Base-by-base conservation (phyloP, 495 filamentous ascomycete species). In the Chaetomium tenue region DNA sequence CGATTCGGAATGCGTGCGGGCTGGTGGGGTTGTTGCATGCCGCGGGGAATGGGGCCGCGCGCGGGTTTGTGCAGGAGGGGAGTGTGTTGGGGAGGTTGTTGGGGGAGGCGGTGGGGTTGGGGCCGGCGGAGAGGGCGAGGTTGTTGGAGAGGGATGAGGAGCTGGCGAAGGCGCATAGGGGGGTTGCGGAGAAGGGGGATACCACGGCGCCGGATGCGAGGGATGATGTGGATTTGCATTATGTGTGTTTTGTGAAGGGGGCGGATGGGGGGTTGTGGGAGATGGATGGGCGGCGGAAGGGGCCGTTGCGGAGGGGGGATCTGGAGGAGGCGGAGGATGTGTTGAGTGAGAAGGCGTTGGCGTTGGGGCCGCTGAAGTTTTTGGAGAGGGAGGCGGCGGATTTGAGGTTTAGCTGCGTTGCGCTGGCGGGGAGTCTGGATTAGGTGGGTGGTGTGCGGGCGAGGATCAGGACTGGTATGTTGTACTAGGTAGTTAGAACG, bases 181-280 rank as follows among this genome's bases (percentile, higher is more conserved):
- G 83, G 63, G 91, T 87, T 33, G 92, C 91, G 26, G 77, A 71
- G 48, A 66, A 84, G 70, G 93, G 93, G 12, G 89, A 91, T 75
- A 91, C 90, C 5, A 76, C 75, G 42, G 88, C 90, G 54, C 91
- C 90, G 22, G 76, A 76, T 69, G 88, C 88, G 11, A 79, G 82
- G 63, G 88, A 87, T 71, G 81, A 85, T 72, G 83, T 91, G 26
- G 88, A 91, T 70, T 74, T 89, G 71, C 92, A 96, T 74, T 95
- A 91, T 78, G 90, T 96, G 65, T 88, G 86, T 64, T 95, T 96
- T 79, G 90, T 93, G 7, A 91, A 89, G 78, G 84, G 83, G 1
- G 76, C 71, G n/a, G 79, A 78, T 63, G 86, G 86, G 51, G 81
- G 81, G 65, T 72, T 96, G 65, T 96, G 92, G 87, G 92, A 95